Evolutionary conservation across 257 asterid species (phyloP), one percentile per base, ranked within the genome.

Genomic region (Nicotiana knightiana): DNA sequence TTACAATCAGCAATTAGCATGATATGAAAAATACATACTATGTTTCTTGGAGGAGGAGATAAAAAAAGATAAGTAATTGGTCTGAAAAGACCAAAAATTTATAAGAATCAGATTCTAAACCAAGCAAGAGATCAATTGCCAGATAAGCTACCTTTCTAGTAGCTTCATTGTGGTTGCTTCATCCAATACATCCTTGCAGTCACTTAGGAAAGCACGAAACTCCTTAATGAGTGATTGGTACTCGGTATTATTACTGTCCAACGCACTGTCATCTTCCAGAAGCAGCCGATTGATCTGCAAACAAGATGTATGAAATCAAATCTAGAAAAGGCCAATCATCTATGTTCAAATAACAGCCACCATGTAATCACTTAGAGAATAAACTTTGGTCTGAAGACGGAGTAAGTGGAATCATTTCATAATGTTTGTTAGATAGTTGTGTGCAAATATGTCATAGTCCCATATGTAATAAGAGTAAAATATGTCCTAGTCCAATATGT

Each of bases 141-240:
- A 84, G 55, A 79, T 57, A 58, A 83, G 82, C 84, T 81, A 94
- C 98, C 99, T 93, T 90, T 93, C 97, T 37, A 96, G 91, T 85
- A 94, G 94, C 81, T 93, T 94, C 98, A 96, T 87, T 62, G 98
- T 94, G 26, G 98, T 96, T 83, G 97, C 98, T 88, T 96, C 98
- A 85, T 94, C 99, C 89, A 96, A 86, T 54, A 93, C 99, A 87
- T 96, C 99, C 91, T 96, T 96, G 92, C 89, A 83, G 86, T 96
- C 99, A 79, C 98, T 93, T 83, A 96, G 88, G 81, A 96, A 96
- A 84, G 99, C 98, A 28, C 95, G 97, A 70, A 96, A 93, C 83
- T 96, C 98, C 18, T 83, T 87, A 82, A 92, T 92, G 86, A 93
- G 89, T 71, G 93, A 88, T 84, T 94, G 97, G 85, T 88, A 94